Conservation (phyloP, 768 basidiomycete genomes). For the Russula ochroleuca region DNA sequence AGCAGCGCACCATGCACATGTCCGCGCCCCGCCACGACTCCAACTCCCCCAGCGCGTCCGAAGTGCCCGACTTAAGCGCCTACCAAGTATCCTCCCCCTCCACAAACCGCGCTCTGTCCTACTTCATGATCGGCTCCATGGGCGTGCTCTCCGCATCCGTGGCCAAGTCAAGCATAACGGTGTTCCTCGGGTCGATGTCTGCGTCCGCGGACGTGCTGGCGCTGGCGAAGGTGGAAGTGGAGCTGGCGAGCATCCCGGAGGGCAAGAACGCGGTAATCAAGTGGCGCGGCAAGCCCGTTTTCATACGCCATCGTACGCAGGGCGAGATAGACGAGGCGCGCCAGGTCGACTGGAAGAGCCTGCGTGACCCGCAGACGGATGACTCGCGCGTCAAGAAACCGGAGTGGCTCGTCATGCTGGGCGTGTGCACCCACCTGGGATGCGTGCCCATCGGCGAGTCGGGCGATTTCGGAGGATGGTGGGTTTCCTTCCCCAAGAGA, state of each 20-base stretch:
- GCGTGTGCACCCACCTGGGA: constrained; percentile 95
- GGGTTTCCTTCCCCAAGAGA: constrained; percentile 34
- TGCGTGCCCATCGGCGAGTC: constrained; percentile 98
- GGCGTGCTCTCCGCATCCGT: constrained; percentile 92
- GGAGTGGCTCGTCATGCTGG: constrained; percentile 92
- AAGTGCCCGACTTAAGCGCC: constrained; percentile 84
- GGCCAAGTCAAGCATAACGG: constrained; percentile 89
- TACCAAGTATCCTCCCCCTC: constrained; percentile 70
- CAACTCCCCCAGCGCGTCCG: constrained; percentile 51
- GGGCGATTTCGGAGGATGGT: constrained; percentile 98
- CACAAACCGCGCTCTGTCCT: constrained; percentile 71
- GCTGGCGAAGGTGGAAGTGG: constrained; percentile 95
- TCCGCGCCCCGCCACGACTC: constrained; percentile 56
- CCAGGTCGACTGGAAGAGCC: constrained; percentile 70
- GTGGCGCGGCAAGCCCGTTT: constrained; percentile 99
- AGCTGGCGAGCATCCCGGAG: constrained; percentile 85
- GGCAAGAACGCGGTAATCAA: constrained; percentile 97
- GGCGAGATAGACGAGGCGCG: constrained; percentile 93
- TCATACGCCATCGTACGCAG: constrained; percentile 92
- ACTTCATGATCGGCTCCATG: constrained; percentile 88
- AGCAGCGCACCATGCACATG: constrained; percentile 74
- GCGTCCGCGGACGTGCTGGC: constrained; percentile 98
- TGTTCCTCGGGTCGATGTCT: constrained; percentile 93
- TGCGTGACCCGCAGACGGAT: constrained; percentile 92
- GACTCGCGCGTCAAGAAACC: constrained; percentile 87